Base-by-base conservation (phyloP, 2,329 filamentous ascomycete genomes). In the Sarocladiaceae sp. region DNA sequence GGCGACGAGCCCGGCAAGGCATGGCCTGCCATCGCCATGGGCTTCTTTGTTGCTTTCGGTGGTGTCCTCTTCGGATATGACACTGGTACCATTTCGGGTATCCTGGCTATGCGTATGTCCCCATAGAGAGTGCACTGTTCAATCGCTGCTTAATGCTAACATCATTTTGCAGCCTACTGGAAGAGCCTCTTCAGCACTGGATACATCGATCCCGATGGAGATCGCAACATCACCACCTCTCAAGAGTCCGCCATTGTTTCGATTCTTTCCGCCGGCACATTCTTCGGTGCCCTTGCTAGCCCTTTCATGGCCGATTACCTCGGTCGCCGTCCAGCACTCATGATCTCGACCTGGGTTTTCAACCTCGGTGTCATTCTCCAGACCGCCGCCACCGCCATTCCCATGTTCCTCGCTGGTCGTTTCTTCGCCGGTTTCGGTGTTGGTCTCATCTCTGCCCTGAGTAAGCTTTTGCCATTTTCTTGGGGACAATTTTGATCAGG, bases 261-360 rank as follows among this genome's bases (percentile, higher is more conserved):
- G 3, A 90, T 90, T 58, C 77, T 91, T n/a, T 90, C 86, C 0
- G 85, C 84, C 17, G 87, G 87, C 51, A 90, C 87, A 26, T 90
- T 88, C 47, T 39, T 53, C 36, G 86, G 87, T 47, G 78, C 86
- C 18, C 74, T 89, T 22, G 66, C 61, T 20, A 79, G 78, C 1
- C 76, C 78, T 22, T 72, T 80, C 51, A 59, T 87, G 26, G 81
- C 79, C 35, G 85, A 88, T 59, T 68, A 66, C 52, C 74, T 87
- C 37, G 85, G 85, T 56, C 80, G 86, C 58, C 79, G 83, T 22
- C 61, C 73, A 37, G 82, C 76, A 33, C 75, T 89, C 56, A 80
- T 88, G 51, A 59, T 72, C 20, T 78, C 83, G 2, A 79, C 74
- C 54, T 66, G 69, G 52, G 74, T 88, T 55, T 88, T 88, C 71